phyloP scores from a whole-genome alignment of 2,329 filamentous ascomycete species.

The Pseudocercospora cruenta region DNA sequence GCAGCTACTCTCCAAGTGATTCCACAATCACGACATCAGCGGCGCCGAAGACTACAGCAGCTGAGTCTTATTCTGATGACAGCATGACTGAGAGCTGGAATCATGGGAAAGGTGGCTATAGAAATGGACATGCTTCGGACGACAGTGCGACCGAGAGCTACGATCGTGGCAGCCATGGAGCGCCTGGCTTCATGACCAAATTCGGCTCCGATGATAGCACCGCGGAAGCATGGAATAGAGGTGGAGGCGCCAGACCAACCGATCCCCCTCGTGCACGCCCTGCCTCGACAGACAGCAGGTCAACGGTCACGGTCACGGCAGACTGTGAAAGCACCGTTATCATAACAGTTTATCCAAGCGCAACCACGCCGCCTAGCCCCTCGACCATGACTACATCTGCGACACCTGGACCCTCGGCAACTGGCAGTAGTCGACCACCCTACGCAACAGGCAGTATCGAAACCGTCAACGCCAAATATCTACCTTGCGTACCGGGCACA shows the following conservation, averaged over 20 bases:
- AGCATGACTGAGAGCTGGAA: slow-evolving; percentile 2
- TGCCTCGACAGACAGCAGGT: slow-evolving; percentile 1
- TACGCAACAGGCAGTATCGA: slow-evolving; percentile 35
- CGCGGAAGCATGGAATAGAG: neutral
- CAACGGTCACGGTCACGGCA: slow-evolving; percentile 25
- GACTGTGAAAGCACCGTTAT: slow-evolving; percentile 32
- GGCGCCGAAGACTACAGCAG: neutral
- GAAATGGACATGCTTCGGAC: neutral
- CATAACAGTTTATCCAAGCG: slow-evolving; percentile 23
- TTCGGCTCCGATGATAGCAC: neutral
- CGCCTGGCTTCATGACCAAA: neutral
- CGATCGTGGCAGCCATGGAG: neutral
- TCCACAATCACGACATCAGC: neutral
- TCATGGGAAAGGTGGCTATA: neutral
- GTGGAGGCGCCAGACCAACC: neutral
- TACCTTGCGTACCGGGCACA: slow-evolving; percentile 45
- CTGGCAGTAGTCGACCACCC: slow-evolving; percentile 17
- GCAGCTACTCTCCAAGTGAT: slow-evolving; percentile 5
- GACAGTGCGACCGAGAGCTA: neutral
- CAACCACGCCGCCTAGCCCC: slow-evolving; percentile 14
- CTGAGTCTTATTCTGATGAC: neutral
- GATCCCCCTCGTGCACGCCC: neutral
- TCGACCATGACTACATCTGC: slow-evolving; percentile 20
- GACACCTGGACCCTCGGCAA: slow-evolving; percentile 8
- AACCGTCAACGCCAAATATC: slow-evolving; percentile 31